Base-by-base conservation (phyloP, 441 rosid genomes). In the Adansonia madagascariensis region DNA sequence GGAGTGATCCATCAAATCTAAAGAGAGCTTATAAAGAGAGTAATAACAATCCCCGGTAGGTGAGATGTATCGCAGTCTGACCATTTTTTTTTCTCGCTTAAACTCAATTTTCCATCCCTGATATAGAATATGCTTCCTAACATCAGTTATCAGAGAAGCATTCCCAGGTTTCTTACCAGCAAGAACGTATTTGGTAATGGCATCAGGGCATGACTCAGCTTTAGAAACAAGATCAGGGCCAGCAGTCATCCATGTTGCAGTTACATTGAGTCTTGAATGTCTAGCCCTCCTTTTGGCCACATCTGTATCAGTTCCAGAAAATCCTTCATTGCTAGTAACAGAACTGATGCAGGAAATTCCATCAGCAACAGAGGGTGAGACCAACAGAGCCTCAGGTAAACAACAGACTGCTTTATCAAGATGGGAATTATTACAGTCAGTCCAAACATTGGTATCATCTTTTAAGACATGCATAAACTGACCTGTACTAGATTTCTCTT, bases 21-120 rank as follows among this genome's bases (percentile, higher is more conserved):
- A 74, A 80, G 95, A 93, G 44, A 84, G 87, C 77, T 69, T 79
- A 67, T 61, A 77, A 81, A 95, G 91, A 79, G 97, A 93, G 64
- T 82, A 44, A 84, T 86, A 81, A 27, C 46, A 18, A 77, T 79
- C 83, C 53, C 94, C 91, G 52, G 80, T 79, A 70, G 98, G 98
- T 62, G 98, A 89, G 66, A 60, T 50, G 80, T 89, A 95, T 61
- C 98, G 94, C 2, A 82, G 12, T 77, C 88, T 88, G 10, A 14
- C 39, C 6, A 6, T 11, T 7, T 44, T 43, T 17, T 73, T 74
- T 24, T 75, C 84, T 63, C 43, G 81, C 60, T 6, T 64, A 63
- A 35, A 82, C 56, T 89, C 89, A 56, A 88, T 82, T 77, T 81
- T 78, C 98, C 98, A 93, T 50, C 88, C 88, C 72, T 84, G 74